Percentiles rank a stretch among this genome's conserved stretches.
These are phyloP conservation scores for Capsella rubella DNA, from an alignment of 441 rosid species.

Conservation along the genomic window DNA sequence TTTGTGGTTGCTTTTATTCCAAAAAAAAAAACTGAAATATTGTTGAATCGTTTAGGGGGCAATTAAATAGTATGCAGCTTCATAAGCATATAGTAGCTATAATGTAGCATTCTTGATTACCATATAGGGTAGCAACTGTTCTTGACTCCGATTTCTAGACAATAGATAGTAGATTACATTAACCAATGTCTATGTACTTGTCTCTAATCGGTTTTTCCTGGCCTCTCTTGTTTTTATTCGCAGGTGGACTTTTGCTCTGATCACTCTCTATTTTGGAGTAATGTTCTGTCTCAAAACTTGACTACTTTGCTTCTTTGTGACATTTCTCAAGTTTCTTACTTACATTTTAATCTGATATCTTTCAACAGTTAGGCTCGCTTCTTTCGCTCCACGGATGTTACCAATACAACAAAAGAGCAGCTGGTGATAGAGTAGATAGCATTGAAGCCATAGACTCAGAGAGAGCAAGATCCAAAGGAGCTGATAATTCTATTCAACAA, in stretches of 20 bases:
- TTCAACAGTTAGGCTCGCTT: conserved; percentile 72
- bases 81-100: neutral
- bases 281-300: conserved; percentile 34
- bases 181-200: conserved; percentile 32
- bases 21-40: neutral
- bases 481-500: conserved; percentile 36
- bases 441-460: conserved; percentile 78
- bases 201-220: conserved; percentile 31
- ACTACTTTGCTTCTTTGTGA: neutral
- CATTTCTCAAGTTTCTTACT: conserved; percentile 26
- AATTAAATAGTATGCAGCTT: neutral
- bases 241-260: conserved; percentile 91
- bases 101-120: neutral
- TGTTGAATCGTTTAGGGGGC: neutral
- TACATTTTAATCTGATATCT: neutral
- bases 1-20: conserved; percentile 19
- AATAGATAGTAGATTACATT: conserved; percentile 48
- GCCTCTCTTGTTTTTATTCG: conserved; percentile 33
- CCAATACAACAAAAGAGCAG: conserved; percentile 62
- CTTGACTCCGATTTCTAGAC: neutral
- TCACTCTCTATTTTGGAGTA: conserved; percentile 87
- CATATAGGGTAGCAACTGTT: neutral
- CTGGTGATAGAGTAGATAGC: conserved; percentile 73
- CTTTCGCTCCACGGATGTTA: conserved; percentile 85
- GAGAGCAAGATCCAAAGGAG: conserved; percentile 58